Evolutionary conservation across 495 filamentous ascomycete species (phyloP).

Genomic region (Xylaria scruposa): DNA sequence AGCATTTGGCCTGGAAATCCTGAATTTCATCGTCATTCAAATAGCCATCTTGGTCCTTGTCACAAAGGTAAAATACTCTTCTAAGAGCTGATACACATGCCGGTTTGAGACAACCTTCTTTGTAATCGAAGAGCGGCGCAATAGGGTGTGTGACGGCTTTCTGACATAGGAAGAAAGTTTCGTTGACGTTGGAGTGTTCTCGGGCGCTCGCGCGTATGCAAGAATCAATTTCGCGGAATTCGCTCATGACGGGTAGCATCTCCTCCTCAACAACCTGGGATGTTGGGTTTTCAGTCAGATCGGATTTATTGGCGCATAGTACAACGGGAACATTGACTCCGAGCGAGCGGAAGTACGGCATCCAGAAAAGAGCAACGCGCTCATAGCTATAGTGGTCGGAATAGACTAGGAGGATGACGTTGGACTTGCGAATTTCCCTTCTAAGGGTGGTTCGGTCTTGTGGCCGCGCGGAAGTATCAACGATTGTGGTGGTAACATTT

Average conservation of each 20-base stretch:
- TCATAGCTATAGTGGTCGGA: conserved; percentile 99
- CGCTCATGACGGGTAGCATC: conserved; percentile 97
- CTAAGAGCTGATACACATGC: conserved; percentile 84
- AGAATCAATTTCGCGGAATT: conserved; percentile 98
- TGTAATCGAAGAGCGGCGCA: conserved; percentile 94
- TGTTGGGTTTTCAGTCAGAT: conserved; percentile 75
- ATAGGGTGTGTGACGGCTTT: conserved; percentile 99
- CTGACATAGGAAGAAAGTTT: conserved; percentile 96
- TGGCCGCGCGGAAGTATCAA: conserved; percentile 94
- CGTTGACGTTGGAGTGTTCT: conserved; percentile 94
- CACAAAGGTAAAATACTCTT: conserved; percentile 92
- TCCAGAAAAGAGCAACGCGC: conserved; percentile 94
- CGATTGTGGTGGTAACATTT: conserved; percentile 93
- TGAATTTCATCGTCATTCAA: conserved; percentile 88
- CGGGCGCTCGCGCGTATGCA: conserved; percentile 95
- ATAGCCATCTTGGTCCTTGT: conserved; percentile 95
- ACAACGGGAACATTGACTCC: conserved; percentile 99
- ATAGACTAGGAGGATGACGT: conserved; percentile 97
- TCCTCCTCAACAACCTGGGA: conserved; percentile 90
- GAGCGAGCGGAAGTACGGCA: conserved; percentile 94
- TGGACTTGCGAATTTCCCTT: conserved; percentile 94
- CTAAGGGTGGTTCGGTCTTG: conserved; percentile 87
- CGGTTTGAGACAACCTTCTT: conserved; percentile 87
- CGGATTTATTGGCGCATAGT: conserved; percentile 95
- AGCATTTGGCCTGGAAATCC: conserved; percentile 89